phyloP scores from a whole-genome alignment of 1,139 yeast species.

The Hansenula sp. region DNA sequence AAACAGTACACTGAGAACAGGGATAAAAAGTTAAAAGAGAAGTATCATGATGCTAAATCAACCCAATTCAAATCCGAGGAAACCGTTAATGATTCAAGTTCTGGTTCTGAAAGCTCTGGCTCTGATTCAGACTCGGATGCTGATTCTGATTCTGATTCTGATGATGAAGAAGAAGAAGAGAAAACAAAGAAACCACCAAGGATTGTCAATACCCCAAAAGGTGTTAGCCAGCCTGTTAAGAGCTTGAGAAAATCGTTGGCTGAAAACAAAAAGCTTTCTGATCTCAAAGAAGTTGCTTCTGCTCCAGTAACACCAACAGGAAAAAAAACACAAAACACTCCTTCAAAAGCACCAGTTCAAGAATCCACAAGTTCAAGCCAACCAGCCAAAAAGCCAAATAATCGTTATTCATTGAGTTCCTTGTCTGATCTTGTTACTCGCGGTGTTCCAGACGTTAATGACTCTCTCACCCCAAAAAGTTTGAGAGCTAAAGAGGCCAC shows the following conservation, averaged over 20 bases:
- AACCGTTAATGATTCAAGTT: constrained; percentile 4
- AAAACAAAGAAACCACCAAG: constrained; percentile 27
- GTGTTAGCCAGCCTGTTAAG: constrained; percentile 19
- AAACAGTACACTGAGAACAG: neutral
- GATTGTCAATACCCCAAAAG: constrained; percentile 34
- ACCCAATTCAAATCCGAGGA: constrained; percentile 10
- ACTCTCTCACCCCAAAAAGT: constrained; percentile 26
- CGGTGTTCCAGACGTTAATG: constrained; percentile 64
- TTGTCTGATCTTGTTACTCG: constrained; percentile 52
- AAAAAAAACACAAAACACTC: constrained; percentile 2
- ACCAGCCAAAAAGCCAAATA: constrained; percentile 12
- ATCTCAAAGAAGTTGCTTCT: constrained; percentile 5
- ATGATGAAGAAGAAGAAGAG: constrained; percentile 21
- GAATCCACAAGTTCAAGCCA: neutral
- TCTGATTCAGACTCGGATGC: constrained; percentile 8
- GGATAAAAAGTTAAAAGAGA: constrained; percentile 23
- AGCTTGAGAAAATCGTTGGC: constrained; percentile 5
- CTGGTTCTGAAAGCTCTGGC: constrained; percentile 3
- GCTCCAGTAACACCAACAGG: constrained; percentile 14
- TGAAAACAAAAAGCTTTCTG: constrained; percentile 6
- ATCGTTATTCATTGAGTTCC: constrained; percentile 43
- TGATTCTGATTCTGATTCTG: constrained; percentile 15
- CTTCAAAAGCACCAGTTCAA: neutral
- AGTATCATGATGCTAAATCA: constrained; percentile 21
- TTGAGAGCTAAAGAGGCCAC: constrained; percentile 11